A percentile compares a stretch with the other conserved stretches of the same genome.
Conservation (phyloP, 345 rosid genomes). For the Eutrema japonicum region DNA sequence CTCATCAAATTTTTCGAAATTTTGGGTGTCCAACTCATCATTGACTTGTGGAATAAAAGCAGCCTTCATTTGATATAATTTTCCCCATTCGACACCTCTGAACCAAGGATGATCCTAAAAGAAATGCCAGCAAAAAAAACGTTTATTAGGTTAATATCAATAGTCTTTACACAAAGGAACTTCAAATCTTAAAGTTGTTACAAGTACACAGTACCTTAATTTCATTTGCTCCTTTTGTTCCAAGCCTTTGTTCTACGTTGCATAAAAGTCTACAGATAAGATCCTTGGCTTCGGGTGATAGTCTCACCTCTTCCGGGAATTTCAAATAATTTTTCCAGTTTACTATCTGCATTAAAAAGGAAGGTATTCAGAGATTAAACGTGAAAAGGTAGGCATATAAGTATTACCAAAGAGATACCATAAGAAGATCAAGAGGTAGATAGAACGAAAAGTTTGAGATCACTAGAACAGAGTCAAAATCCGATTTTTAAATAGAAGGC, state of each 20-base stretch:
- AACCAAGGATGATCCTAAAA: constrained; percentile 91
- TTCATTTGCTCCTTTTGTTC: constrained; percentile 87
- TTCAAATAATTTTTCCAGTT: constrained; percentile 96
- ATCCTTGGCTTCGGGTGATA: constrained; percentile 90
- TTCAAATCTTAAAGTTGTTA: constrained; percentile 46
- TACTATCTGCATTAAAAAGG: constrained; percentile 66
- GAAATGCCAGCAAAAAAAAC: constrained; percentile 23
- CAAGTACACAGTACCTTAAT: constrained; percentile 80
- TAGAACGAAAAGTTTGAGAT: not conserved
- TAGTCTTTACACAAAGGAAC: constrained; percentile 15
- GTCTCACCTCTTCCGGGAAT: constrained; percentile 95
- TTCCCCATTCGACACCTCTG: constrained; percentile 83
- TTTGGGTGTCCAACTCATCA: constrained; percentile 95
- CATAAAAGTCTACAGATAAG: constrained; percentile 86
- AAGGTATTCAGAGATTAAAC: constrained; percentile 11
- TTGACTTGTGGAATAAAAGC: constrained; percentile 97
- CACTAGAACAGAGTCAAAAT: not conserved
- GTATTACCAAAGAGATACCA: not conserved
- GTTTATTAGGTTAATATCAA: constrained; percentile 13
- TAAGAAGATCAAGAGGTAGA: not conserved
- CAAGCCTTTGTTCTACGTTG: constrained; percentile 91
- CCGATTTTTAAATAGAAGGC: not conserved
- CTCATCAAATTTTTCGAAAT: constrained; percentile 98
- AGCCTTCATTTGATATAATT: constrained; percentile 84
- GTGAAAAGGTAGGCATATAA: not conserved